These are phyloP conservation scores for Puccinia triticina DNA, from an alignment of 1,284 basidiomycete genomes.

Conservation along the genomic window DNA sequence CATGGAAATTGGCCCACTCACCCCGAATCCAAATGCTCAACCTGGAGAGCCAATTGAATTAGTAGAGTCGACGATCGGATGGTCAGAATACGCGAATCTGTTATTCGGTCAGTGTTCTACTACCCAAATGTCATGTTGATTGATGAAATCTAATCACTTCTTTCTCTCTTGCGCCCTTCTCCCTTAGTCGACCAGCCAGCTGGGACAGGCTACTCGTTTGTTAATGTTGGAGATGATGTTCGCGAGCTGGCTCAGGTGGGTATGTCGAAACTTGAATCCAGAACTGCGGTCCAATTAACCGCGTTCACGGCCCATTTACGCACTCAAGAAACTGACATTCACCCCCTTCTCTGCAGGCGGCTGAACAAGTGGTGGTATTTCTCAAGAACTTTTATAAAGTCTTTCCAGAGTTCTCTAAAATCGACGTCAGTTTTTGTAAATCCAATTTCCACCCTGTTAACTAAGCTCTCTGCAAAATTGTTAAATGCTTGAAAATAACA, in stretches of 20 bases:
- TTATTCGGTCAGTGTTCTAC: slow-evolving; percentile 67
- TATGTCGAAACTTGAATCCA: slow-evolving; percentile 5
- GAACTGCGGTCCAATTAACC: background rate
- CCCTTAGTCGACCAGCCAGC: slow-evolving; percentile 81
- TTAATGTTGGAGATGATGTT: slow-evolving; percentile 80
- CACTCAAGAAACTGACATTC: background rate
- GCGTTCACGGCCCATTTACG: background rate
- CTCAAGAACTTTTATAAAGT: slow-evolving; percentile 81
- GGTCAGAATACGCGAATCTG: slow-evolving; percentile 98
- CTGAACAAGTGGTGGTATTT: slow-evolving; percentile 80
- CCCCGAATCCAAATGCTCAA: slow-evolving; percentile 1
- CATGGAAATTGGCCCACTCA: slow-evolving; percentile 94
- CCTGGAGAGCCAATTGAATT: slow-evolving; percentile 70
- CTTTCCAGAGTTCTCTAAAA: slow-evolving; percentile 81
- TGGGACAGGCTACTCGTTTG: slow-evolving; percentile 90
- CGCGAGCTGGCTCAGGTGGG: slow-evolving; percentile 70
- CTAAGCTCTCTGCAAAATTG: background rate
- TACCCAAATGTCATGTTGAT: background rate
- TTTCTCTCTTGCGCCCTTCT: background rate
- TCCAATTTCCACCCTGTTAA: background rate
- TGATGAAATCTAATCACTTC: background rate
- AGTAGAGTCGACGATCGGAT: slow-evolving; percentile 70
- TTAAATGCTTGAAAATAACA: background rate
- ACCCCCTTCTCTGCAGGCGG: slow-evolving; percentile 64
- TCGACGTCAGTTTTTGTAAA: slow-evolving; percentile 64